Evolutionary conservation across 1,139 yeast species (phyloP).

Genomic region (Taphrina confusa): DNA sequence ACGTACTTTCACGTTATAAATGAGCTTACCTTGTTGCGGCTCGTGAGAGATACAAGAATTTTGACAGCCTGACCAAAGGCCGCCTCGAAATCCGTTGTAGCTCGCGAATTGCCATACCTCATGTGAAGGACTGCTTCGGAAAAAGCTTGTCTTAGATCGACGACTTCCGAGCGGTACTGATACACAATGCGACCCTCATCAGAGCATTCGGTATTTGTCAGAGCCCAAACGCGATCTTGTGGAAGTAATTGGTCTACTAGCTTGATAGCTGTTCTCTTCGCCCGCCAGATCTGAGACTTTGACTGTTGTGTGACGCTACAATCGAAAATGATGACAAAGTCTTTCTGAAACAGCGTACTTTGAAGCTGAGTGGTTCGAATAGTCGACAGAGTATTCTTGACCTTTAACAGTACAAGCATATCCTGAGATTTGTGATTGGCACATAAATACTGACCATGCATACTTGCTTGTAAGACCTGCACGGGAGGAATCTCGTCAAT

Average conservation of each 20-base stretch:
- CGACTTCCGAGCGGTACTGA: neutral
- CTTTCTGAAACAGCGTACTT: neutral
- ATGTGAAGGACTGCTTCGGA: neutral
- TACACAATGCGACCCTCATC: neutral
- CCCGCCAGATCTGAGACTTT: neutral
- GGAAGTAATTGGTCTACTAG: neutral
- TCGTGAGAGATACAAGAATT: too few relatives aligned
- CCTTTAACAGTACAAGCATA: neutral
- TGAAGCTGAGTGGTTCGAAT: neutral
- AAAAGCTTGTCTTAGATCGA: neutral
- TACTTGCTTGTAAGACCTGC: neutral
- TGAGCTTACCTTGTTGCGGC: neutral
- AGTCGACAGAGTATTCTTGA: neutral
- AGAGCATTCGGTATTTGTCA: neutral
- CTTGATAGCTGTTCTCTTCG: neutral
- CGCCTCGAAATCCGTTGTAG: too few relatives aligned
- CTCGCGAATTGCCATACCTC: too few relatives aligned
- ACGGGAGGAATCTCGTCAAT: neutral
- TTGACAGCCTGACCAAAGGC: too few relatives aligned
- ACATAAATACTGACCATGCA: neutral
- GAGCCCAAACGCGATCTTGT: neutral
- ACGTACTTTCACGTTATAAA: neutral
- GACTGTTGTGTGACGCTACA: neutral
- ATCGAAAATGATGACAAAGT: neutral
- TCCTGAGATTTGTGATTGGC: neutral